phyloP scores from a whole-genome alignment of 1,139 yeast genomes.

The Hanseniaspora gamundiae region DNA sequence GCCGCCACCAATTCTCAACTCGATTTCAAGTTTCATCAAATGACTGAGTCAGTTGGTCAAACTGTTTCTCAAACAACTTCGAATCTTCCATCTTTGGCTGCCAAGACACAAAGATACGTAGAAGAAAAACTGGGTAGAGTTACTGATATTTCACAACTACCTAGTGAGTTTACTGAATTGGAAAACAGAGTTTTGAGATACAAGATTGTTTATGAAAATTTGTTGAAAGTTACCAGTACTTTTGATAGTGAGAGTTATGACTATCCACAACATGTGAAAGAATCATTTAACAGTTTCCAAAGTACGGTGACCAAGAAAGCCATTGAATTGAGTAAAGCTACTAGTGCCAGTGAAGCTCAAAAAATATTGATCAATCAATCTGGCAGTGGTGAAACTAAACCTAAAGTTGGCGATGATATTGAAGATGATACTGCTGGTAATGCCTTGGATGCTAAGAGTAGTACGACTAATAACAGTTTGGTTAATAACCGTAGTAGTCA shows the following conservation, averaged over 20 bases:
- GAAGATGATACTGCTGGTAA: conserved; percentile 27
- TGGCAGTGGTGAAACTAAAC: too few species aligned
- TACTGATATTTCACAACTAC: conserved; percentile 72
- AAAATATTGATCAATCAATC: conserved; percentile 51
- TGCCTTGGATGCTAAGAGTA: background rate
- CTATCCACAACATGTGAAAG: conserved; percentile 69
- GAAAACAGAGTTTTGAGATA: conserved; percentile 68
- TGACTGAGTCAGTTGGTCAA: conserved; percentile 21
- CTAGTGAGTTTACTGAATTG: conserved; percentile 67
- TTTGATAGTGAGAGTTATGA: conserved; percentile 76
- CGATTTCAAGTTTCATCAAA: conserved; percentile 20
- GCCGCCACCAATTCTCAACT: conserved; percentile 14
- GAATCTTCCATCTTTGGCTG: conserved; percentile 51
- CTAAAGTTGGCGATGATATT: too few species aligned
- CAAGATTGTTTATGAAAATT: conserved; percentile 58
- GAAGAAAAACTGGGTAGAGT: conserved; percentile 73
- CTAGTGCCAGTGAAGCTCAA: conserved; percentile 75
- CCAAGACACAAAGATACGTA: conserved; percentile 66
- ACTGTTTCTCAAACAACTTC: conserved; percentile 24
- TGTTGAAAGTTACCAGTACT: conserved; percentile 56
- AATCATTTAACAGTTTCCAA: conserved; percentile 64
- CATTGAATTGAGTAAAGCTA: conserved; percentile 58
- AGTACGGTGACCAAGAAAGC: conserved; percentile 57
- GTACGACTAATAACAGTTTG: too few species aligned
- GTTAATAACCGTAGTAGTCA: background rate